These are phyloP conservation scores for Leccinum disarticulatum DNA, from an alignment of 768 basidiomycete genomes.

Conservation along the genomic window DNA sequence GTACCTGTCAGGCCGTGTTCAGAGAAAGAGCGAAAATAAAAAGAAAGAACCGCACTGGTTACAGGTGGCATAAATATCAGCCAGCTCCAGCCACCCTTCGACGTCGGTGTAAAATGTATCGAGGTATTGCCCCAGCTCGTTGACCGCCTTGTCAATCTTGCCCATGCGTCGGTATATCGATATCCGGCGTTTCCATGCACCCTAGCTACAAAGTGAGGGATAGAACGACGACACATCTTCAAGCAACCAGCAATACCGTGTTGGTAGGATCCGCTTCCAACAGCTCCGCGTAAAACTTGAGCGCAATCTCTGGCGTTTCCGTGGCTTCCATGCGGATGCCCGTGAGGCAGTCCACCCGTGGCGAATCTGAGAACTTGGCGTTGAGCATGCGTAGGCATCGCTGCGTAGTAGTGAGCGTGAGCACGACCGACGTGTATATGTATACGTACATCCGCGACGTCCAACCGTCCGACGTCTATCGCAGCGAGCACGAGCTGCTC, in stretches of 20 bases:
- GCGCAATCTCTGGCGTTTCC: constrained; percentile 53
- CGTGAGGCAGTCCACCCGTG: constrained; percentile 72
- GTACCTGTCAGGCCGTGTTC: constrained; percentile 50
- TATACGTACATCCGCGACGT: constrained; percentile 69
- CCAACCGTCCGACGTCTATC: constrained; percentile 68
- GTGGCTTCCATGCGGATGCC: constrained; percentile 79
- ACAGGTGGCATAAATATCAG: constrained; percentile 73
- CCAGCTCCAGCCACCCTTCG: constrained; percentile 86
- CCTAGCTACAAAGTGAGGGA: constrained; percentile 30
- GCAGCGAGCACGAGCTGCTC: constrained; percentile 82
- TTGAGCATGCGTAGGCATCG: constrained; percentile 51
- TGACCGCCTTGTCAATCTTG: constrained; percentile 62
- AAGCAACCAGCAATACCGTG: constrained; percentile 50
- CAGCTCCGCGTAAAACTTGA: constrained; percentile 61
- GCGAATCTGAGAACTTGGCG: constrained; percentile 73
- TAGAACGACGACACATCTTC: not conserved
- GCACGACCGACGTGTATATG: not conserved
- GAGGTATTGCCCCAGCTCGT: constrained; percentile 68
- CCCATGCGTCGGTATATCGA: constrained; percentile 66
- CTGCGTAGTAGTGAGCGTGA: constrained; percentile 14
- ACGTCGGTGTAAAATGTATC: constrained; percentile 89
- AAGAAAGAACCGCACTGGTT: constrained; percentile 56
- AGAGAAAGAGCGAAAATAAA: not conserved
- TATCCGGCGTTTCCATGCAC: constrained; percentile 79
- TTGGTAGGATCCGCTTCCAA: constrained; percentile 68